Evolutionary conservation across 2,329 filamentous ascomycete species (phyloP), one percentile per base, ranked within the genome.

Genomic region (Ustulina deusta): DNA sequence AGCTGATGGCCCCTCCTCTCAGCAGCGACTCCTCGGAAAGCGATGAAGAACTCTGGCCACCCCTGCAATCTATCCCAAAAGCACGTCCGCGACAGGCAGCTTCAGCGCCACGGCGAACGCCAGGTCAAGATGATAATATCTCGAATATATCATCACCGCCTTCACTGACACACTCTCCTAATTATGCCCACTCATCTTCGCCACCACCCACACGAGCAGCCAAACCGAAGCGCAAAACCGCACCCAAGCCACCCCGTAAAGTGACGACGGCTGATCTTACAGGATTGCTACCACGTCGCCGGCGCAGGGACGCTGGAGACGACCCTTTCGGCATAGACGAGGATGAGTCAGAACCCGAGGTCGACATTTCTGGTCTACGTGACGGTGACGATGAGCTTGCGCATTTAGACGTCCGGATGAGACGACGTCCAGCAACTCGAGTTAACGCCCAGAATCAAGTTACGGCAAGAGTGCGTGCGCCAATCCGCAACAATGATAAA

Each of bases 101-200:
- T 46, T 71, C 75, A 7, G 72, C 70, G 27, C 69, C 77, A 6
- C 77, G 70, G n/a, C 78, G 75, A 62, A 82, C 81, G 0, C 81
- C 81, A 0, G 80, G 77, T 1, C 74, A 74, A 7, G 76, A 81
- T 27, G 81, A 81, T 51, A 78, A 82, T 68, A 71, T 81, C n/a
- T 88, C 86, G 0, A 84, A 88, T 52, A 79, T 87, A 11, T 90
- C 89, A 1, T 90, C 88, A 2, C 89, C 88, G 0, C 89, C 89
- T 0, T 90, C 89, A 0, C 81, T 91, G 3, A 91, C 89, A 3
- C 88, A 91, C 74, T 91, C 89, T 0, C 89, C 89, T 36, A 90
- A 90, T 72, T 84, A 82, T 67, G 77, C 72, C 9, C 74, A 78
- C 0, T 74, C 74, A 1, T 74, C 75, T 15, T 73, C 76, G 6